Base-by-base conservation (phyloP, 2,329 filamentous ascomycete genomes). In the Cladosporium sp. region DNA sequence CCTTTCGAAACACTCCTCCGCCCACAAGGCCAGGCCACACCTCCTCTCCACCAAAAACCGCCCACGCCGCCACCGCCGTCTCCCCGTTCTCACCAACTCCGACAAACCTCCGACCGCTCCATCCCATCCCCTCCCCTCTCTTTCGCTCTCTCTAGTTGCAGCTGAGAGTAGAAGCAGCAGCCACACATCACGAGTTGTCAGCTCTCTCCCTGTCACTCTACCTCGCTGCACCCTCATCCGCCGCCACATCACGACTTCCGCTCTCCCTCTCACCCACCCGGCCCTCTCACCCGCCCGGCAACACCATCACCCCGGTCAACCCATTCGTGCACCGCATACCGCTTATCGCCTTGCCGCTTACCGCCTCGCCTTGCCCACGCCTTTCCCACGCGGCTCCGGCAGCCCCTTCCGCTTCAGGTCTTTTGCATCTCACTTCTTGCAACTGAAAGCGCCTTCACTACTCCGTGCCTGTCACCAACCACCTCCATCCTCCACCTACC, bases 341-440 rank as follows among this genome's bases (percentile, higher is more conserved):
- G 22, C 22, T 27, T 27, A 27, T 9, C 22, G 22, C 22, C 22
- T 27, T 9, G 9, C 22, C 22, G 9, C 22, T 9, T n/a, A 9
- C 11, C n/a, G n/a, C 30, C 32, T 4, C 36, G n/a, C 18, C 24
- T 34, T 22, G 39, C 20, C 17, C 18, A 47, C 36, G 39, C 44
- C 34, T 7, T 37, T 30, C 27, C 27, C 45, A 30, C 45, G 36
- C 44, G 34, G 45, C 45, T 41, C 45, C 40, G 45, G 37, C 29
- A 48, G 45, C 45, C 37, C 22, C 12, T 48, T 15, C 45, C 45
- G 45, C 45, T 41, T 48, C 45, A 22, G 27, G 45, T 37, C 24
- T 41, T 24, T 13, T 48, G 45, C 45, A 48, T 48, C 44, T 36
- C 36, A 47, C 32, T 38, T 18, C 43, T 17, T 30, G 36, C 44